A percentile compares a stretch with the other conserved stretches of the same genome.
These are phyloP conservation scores for Kazachstania viticola DNA, from an alignment of 805 yeast genomes.

Conservation along the genomic window DNA sequence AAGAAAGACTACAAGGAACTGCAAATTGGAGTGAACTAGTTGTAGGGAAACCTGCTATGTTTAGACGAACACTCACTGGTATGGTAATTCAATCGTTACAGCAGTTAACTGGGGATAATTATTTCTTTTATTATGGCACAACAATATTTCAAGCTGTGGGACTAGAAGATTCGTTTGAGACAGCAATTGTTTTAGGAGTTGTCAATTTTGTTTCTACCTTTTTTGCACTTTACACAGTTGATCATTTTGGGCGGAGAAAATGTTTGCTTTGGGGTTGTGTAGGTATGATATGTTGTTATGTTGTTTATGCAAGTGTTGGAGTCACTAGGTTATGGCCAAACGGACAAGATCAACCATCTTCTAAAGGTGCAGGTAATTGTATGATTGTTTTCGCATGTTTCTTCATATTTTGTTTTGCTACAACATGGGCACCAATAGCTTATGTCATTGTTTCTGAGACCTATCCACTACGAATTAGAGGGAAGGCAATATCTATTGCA, in stretches of 20 bases:
- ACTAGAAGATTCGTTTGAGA: constrained; percentile 45
- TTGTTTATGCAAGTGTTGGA: constrained; percentile 51
- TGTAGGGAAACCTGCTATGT: constrained; percentile 55
- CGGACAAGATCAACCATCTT: constrained; percentile 24
- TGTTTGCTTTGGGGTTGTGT: constrained; percentile 37
- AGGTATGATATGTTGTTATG: constrained; percentile 38
- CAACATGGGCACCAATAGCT: constrained; percentile 69
- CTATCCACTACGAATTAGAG: constrained; percentile 61
- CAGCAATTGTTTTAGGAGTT: constrained; percentile 49
- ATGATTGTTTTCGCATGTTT: constrained; percentile 66
- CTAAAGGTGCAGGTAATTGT: constrained; percentile 51
- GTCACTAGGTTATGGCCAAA: constrained; percentile 35
- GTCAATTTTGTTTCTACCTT: constrained; percentile 51
- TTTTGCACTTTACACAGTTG: constrained; percentile 40
- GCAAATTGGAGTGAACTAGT: constrained; percentile 58
- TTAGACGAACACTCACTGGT: constrained; percentile 39
- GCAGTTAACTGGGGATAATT: constrained; percentile 60
- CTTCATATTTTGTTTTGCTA: constrained; percentile 64
- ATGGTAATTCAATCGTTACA: constrained; percentile 51
- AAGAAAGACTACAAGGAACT: constrained; percentile 48
- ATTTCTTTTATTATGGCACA: constrained; percentile 60
- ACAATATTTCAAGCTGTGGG: constrained; percentile 54
- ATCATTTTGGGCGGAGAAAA: constrained; percentile 44
- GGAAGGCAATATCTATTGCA: constrained; percentile 48
- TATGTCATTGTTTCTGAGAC: constrained; percentile 60